Evolutionary conservation across 2,329 filamentous ascomycete genomes (phyloP), one percentile per base, ranked within the genome.

Genomic region (Elsinoe ampelina): DNA sequence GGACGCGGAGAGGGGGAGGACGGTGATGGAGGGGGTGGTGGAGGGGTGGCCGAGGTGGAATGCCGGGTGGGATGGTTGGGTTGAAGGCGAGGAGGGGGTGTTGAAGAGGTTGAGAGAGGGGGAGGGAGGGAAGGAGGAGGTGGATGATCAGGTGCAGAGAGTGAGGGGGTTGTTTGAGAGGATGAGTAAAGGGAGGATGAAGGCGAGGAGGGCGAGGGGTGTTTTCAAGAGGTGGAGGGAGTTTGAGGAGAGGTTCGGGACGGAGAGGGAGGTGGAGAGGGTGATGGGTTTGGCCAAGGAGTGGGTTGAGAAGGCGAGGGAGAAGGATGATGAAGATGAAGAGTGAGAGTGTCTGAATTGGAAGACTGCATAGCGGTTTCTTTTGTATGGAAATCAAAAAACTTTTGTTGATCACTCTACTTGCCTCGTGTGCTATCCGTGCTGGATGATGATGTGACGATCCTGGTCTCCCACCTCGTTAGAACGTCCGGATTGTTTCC

Each of bases 191-290:
- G 71, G 47, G 63, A 71, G 77, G 65, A 76, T 95, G 63, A 95
- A 95, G 77, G 81, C 86, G 39, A 84, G 88, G 68, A 82, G 90
- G 68, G 90, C 90, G 13, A 85, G 86, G 74, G 86, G 84, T 67
- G 88, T 95, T 77, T 98, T 97, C 74, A 89, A 89, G 74, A 81
- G 87, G 63, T 98, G 93, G 93, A 81, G 86, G 58, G 82, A 86
- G 63, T 97, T 89, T 81, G 93, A 98, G 75, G 83, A 86, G 72
- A 68, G 70, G 47, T 65, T 81, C 58, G 89, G 87, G 1, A 82
- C 85, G 66, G 75, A 78, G 61, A 88, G 87, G 76, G 81, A 79
- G 63, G 77, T 82, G 50, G 86, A 89, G 67, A 80, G 78, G 63
- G 87, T 90, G 47, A 83, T 82, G 67, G 83, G 80, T 15, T 78